Base-by-base conservation (phyloP, 305 asterid species). In the Ruellia speciosa region DNA sequence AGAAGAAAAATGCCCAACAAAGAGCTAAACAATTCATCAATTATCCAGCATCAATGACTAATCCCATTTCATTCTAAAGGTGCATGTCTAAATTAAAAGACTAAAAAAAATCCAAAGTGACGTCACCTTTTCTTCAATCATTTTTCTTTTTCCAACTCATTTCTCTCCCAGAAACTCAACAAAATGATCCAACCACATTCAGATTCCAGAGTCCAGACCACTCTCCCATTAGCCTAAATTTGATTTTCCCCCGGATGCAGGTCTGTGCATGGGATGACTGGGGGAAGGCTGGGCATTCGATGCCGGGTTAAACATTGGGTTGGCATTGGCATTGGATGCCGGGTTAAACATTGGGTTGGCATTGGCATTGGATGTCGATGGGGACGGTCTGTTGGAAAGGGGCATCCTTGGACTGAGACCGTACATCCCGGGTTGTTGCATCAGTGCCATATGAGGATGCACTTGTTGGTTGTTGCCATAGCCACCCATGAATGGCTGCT, bases 381-480 rank as follows among this genome's bases (percentile, higher is more conserved):
- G 53, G 19, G 94, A 75, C 0, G 96, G 87, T 46, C 79, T 68
- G 15, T 87, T 79, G 19, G 97, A 82, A 19, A 86, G 81, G 48
- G 97, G 95, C 54, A 77, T 60, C 70, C 94, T 81, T 6, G 85
- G 92, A 40, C 94, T 85, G 17, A 77, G 78, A 54, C 95, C 86
- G 52, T 81, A 81, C 81, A 87, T 72, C 11, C 78, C 79, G 54
- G 76, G 95, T 45, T 82, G 95, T 24, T 76, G 84, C 80, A 80
- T 77, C 62, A 72, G 72, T 18, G 90, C 68, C 76, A 78, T 70
- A 64, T 81, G 86, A 51, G 95, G 87, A 73, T 83, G 85, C 31
- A 79, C 54, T 5, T 69, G 81, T 64, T 86, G 97, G 72, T 72
- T 84, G 61, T 62, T 76, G 57, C 81, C 85, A 51, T 72, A 79